Evolutionary conservation across 148 eudicot genomes (phyloP), one percentile per base, ranked within the genome.

Genomic region (Beta vulgaris): DNA sequence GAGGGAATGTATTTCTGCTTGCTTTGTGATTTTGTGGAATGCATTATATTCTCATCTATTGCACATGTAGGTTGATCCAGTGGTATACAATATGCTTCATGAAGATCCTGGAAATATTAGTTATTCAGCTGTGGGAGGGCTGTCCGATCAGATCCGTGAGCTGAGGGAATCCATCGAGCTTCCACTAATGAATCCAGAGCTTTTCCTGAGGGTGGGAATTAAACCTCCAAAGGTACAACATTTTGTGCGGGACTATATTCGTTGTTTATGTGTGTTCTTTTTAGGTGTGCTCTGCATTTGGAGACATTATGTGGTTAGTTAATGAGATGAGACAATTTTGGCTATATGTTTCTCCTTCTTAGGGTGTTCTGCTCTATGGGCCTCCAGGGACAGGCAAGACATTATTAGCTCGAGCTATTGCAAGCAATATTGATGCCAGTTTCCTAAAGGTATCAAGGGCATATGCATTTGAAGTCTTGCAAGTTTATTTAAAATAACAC

Each of bases 321-420:
- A 25, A 6, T 51, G 57, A 25, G 57, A 6, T 51, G 53, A 31
- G 5, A 19, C 25, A 51, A 19, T 1, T 51, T 51, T 21, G 26
- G 3, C 25, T 51, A 19, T 51, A 51, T 0, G 28, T 26, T 29
- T 68, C 6, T 57, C 43, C 61, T 72, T 14, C 42, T 43, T n/a
- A 95, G 99, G 98, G 99, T 82, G 98, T 94, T 84, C 99, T 95
- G 80, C 94, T 95, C 15, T 95, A 95, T 82, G 99, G 99, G 37
- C 99, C 99, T 69, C 99, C 98, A 73, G 99, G 99, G 54, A 95
- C 99, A 23, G 99, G 99, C 66, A 95, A 95, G 85, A 95, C 99
- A 43, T 63, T 95, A 82, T 82, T 94, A 81, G 98, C 99, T 76
- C 87, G 97, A 84, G 99, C 99, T 55, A 95, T 95, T 68, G 99